Percentiles rank a stretch among this genome's conserved stretches.
Conservation (phyloP, 2,329 filamentous ascomycete genomes). For the Xylariaceae sp. region DNA sequence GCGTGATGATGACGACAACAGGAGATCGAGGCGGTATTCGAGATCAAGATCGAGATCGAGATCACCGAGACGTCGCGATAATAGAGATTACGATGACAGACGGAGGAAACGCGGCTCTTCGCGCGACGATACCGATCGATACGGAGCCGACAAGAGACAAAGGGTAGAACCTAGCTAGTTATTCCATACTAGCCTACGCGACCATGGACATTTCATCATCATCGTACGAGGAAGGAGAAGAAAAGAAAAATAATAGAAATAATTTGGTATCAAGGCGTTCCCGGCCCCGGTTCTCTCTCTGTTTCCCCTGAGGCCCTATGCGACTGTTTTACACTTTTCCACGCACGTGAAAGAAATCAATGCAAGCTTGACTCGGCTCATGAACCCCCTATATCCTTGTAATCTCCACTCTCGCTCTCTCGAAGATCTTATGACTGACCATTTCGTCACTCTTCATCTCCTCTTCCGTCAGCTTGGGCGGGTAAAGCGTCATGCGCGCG, state of each 20-base stretch:
- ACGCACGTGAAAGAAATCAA: background rate
- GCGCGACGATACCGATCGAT: slow-evolving; percentile 44
- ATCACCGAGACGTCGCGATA: slow-evolving; percentile 44
- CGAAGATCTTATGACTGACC: slow-evolving; percentile 70
- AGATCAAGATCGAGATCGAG: slow-evolving; percentile 45
- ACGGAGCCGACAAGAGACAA: slow-evolving; percentile 56
- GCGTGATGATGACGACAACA: slow-evolving; percentile 31
- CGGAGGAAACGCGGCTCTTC: slow-evolving; percentile 55
- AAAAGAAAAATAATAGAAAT: slow-evolving; percentile 1
- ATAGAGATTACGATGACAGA: slow-evolving; percentile 41
- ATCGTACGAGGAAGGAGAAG: slow-evolving; percentile 9
- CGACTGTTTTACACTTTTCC: background rate
- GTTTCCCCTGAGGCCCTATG: background rate
- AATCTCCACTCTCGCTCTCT: slow-evolving; percentile 82
- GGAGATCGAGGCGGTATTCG: slow-evolving; percentile 37
- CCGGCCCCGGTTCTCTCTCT: background rate
- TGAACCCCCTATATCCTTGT: slow-evolving; percentile 57
- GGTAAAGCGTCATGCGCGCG: slow-evolving; percentile 70
- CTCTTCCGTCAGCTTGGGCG: slow-evolving; percentile 54
- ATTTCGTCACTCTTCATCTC: slow-evolving; percentile 52
- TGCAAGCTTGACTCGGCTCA: background rate
- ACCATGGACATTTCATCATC: slow-evolving; percentile 10
- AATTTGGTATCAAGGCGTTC: slow-evolving; percentile 18
- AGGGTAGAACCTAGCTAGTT: slow-evolving; percentile 44
- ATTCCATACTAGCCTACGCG: background rate